Base-by-base conservation (phyloP, 495 filamentous ascomycete species). In the Penicillium angulare region DNA sequence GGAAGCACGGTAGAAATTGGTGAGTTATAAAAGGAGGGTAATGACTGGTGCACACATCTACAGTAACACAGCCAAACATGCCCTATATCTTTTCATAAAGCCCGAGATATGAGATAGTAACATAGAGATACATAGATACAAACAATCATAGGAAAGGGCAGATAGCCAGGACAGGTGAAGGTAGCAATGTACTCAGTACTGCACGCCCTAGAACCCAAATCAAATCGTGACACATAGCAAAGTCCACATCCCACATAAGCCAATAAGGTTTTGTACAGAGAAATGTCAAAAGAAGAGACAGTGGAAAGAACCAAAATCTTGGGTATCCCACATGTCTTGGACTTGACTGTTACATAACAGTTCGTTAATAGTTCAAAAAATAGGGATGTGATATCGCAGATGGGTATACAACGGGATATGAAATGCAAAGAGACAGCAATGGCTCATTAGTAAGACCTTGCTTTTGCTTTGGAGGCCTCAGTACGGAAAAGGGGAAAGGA, bases 391-490 rank as follows among this genome's bases (percentile, higher is more conserved):
- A 42, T 20, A 44, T 51, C 45, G 57, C 35, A 35, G 57, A 57
- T 48, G 57, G 57, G 60, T 63, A 63, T 63, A 63, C 60, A 52
- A 48, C 57, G 34, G 34, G 9, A 23, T 10, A 34, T 42, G 45
- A 27, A 49, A 49, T 33, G 47, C 15, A 52, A 49, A 35, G 22
- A 35, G 21, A 48, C 21, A 47, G 16, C 43, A 31, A 21, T 17
- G 21, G 27, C 33, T 31, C 5, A 22, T 15, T 32, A 29, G 24
- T 15, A 26, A 38, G 34, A 34, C 39, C 43, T 54, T 43, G 42
- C 46, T 53, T 54, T 21, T 34, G 49, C 51, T 55, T 40, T 40
- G 22, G 7, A 2, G 23, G 18, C 42, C 49, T 50, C 52, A 26
- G 56, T 59, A 59, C 52, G 41, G 21, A 23, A 12, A n/a, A 29